Evolutionary conservation across 2,329 filamentous ascomycete species (phyloP), one percentile per base, ranked within the genome.

Genomic region (Sclerotinia sclerotiorum): DNA sequence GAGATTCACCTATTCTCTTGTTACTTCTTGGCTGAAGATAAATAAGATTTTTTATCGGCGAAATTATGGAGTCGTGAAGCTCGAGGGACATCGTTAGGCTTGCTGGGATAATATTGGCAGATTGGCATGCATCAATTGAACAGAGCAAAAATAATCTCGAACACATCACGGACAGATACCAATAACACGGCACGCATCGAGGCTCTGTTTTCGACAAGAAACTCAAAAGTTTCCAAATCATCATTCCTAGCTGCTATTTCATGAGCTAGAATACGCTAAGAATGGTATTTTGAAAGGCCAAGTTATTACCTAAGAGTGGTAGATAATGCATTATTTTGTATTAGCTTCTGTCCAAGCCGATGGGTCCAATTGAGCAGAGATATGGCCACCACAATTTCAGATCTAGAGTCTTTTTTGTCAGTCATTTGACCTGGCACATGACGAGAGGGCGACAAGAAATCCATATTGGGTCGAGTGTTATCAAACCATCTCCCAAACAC

Each of bases 231-330:
- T 62, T 62, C 21, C 19, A 49, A 24, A 17, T 48, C 15, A 46
- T 0, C 29, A 49, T 27, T 27, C 7, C 13, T 19, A 61, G 21
- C 44, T 35, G 7, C 29, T 61, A n/a, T 24, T n/a, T 17, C 58
- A 49, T 11, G 27, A 35, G 58, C 58, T 49, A 61, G 44, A 61
- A 61, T 21, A 61, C 35, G 48, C 44, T 48, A 62, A 49, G 58
- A 24, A 24, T 19, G 4, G 19, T 15, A 35, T 39, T 13, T 2
- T 13, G 32, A 13, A 51, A 49, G 11, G 46, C 44, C 58, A 62
- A 51, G 29, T 24, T 6, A 62, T 49, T 24, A 13, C 11, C 21
- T 15, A 15, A 13, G 10, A 49, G 42, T 48, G 44, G 58, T 48
- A 49, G 13, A 61, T 35, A 19, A n/a, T 35, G 58, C 10, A 4